phyloP scores from a whole-genome alignment of 495 filamentous ascomycete genomes.

The Annulohypoxylon maeteangense region DNA sequence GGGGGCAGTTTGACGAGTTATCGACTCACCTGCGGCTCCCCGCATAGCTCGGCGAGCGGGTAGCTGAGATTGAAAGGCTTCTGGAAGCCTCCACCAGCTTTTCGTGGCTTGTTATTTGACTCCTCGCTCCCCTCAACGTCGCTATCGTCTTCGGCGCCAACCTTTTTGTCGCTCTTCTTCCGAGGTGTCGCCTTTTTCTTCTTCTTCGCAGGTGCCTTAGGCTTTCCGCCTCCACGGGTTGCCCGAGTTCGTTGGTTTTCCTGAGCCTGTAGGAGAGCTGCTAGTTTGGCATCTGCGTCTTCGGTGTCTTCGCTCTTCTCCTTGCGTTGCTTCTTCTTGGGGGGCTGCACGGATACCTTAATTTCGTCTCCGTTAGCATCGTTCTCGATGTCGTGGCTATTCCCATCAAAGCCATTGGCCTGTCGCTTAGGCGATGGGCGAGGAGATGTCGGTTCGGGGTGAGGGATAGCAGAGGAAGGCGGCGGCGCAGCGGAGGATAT shows the following conservation, averaged over 20 bases:
- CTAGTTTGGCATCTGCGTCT: conserved; percentile 86
- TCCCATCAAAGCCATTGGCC: conserved; percentile 51
- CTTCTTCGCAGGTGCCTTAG: conserved; percentile 71
- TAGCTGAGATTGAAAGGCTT: conserved; percentile 64
- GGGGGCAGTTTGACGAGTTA: neutral
- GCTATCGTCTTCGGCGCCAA: conserved; percentile 82
- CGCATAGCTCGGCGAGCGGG: conserved; percentile 61
- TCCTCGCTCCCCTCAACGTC: conserved; percentile 73
- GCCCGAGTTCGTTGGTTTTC: conserved; percentile 79
- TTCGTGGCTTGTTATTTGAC: conserved; percentile 60
- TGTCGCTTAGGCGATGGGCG: conserved; percentile 37
- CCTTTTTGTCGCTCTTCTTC: conserved; percentile 79
- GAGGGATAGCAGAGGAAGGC: conserved; percentile 44
- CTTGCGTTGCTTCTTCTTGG: conserved; percentile 68
- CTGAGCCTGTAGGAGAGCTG: conserved; percentile 89
- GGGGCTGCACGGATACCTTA: conserved; percentile 61
- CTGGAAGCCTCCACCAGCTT: conserved; percentile 62
- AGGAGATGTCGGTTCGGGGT: conserved; percentile 38
- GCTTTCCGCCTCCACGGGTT: conserved; percentile 73
- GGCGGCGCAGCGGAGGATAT: conserved; percentile 64
- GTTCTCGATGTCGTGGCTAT: conserved; percentile 37
- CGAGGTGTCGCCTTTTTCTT: conserved; percentile 62
- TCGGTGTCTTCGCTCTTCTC: conserved; percentile 55
- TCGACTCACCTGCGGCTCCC: conserved; percentile 67
- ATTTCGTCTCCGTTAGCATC: conserved; percentile 57